Percentiles rank a stretch among this genome's conserved stretches.
phyloP scores from a whole-genome alignment of 306 rosid genomes.

The Begonia masoniana region DNA sequence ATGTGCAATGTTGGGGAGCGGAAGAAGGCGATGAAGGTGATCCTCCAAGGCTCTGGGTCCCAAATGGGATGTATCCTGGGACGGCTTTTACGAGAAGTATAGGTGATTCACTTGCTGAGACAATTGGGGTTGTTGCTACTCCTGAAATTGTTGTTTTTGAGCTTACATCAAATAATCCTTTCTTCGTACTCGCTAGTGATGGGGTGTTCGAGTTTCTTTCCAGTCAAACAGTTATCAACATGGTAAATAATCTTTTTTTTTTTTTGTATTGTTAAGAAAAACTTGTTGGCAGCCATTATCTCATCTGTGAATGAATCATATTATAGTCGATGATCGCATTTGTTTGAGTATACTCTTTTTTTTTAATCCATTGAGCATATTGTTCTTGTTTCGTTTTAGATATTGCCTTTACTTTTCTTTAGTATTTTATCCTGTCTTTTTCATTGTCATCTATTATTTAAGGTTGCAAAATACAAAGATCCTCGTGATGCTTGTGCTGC shows the following conservation, averaged over 20 bases:
- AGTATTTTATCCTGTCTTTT: neutral
- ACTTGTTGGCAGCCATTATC: too few species aligned
- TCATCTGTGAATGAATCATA: too few species aligned
- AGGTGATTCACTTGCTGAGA: constrained; percentile 91
- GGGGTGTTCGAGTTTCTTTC: constrained; percentile 97
- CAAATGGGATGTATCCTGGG: constrained; percentile 97
- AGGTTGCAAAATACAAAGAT: constrained; percentile 85
- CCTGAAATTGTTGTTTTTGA: constrained; percentile 89
- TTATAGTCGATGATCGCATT: too few species aligned
- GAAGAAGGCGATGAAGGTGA: constrained; percentile 96
- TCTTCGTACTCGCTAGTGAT: constrained; percentile 92
- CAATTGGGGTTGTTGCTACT: constrained; percentile 87
- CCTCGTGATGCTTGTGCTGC: constrained; percentile 99
- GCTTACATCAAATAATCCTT: constrained; percentile 72
- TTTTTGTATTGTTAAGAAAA: neutral
- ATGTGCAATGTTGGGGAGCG: constrained; percentile 86
- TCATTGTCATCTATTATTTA: constrained; percentile 16
- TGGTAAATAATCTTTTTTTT: constrained; percentile 42
- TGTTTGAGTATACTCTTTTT: too few species aligned
- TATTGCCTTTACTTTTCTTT: neutral
- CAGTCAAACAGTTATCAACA: constrained; percentile 88
- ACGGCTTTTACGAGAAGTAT: constrained; percentile 92
- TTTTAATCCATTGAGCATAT: neutral
- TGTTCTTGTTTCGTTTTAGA: neutral
- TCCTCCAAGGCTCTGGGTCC: constrained; percentile 95